phyloP scores from a whole-genome alignment of 2,329 filamentous ascomycete species.

The Elsinoe batatas region DNA sequence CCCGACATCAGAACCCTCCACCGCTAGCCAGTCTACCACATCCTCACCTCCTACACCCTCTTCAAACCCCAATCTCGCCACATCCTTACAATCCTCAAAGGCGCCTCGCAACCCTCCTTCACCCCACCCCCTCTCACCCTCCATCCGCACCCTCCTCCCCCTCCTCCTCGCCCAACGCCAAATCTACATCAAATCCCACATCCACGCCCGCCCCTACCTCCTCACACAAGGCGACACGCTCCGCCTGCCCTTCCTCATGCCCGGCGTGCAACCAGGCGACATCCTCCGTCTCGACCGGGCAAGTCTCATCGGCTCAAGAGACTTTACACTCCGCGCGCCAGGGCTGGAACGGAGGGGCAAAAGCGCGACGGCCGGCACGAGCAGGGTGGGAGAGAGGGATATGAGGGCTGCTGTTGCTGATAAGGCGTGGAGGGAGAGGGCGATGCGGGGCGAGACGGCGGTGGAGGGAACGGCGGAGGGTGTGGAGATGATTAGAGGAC shows the following conservation, averaged over 20 bases:
- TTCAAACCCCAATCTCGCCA: background rate
- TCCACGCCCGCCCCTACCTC: conserved; percentile 71
- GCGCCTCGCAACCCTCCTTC: conserved; percentile 18
- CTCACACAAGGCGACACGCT: conserved; percentile 50
- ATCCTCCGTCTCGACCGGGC: conserved; percentile 81
- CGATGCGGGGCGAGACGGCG: conserved; percentile 24
- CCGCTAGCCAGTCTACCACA: too few species aligned
- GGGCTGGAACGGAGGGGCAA: conserved; percentile 38
- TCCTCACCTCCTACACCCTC: too few species aligned
- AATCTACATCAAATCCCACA: conserved; percentile 71
- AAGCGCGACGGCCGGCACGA: conserved; percentile 21
- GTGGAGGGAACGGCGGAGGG: conserved; percentile 15
- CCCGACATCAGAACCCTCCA: conserved; percentile 17
- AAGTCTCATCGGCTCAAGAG: conserved; percentile 69
- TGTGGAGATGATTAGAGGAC: too few species aligned
- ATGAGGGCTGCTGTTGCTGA: conserved; percentile 19
- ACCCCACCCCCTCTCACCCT: conserved; percentile 40
- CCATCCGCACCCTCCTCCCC: conserved; percentile 55
- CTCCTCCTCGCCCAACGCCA: conserved; percentile 61
- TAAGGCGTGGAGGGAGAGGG: conserved; percentile 18
- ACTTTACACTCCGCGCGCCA: conserved; percentile 75
- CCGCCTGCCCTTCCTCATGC: conserved; percentile 42
- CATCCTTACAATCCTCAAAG: background rate
- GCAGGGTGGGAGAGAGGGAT: conserved; percentile 17
- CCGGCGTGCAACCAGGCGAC: conserved; percentile 57